Evolutionary conservation across 805 yeast species (phyloP), one percentile per base, ranked within the genome.

Genomic region (Yarrowia hollandica): DNA sequence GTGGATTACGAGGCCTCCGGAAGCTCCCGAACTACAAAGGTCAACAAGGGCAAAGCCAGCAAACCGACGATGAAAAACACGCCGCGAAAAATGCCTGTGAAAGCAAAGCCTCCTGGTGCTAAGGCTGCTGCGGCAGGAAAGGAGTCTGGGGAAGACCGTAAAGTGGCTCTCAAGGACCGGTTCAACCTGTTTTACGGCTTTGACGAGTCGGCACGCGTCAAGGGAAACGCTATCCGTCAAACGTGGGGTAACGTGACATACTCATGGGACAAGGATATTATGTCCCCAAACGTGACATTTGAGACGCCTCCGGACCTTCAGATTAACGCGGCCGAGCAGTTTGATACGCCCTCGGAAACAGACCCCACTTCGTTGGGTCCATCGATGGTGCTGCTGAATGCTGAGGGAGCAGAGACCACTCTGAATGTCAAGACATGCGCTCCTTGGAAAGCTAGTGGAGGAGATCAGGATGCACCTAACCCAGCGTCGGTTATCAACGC

Each of bases 231-330:
- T 21, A 73, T 77, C 33, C 79, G 85, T 60, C 74, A 72, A 15
- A 71, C 70, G 4, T 84, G 86, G 82, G 82, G 81, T 31, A 69
- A 69, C 1, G 69, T 73, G 23, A 62, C 81, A 34, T 82, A 82
- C 61, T 69, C 64, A 67, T 81, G 65, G 72, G 75, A 25, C 71
- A 73, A 34, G 63, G 68, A 4, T 62, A 67, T 52, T 5, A 56
- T 69, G 52, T 69, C 67, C 1, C 33, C 33, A 0, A 60, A 54
- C n/a, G 39, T 22, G 21, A 22, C 26, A n/a, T 57, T 28, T 10
- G 44, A 25, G 14, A 55, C 56, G 8, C 54, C 39, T 16, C 25
- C 60, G 5, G 39, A 59, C 28, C 28, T 48, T 16, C n/a, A 33
- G 6, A 33, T 48, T 15, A 31, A 21, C 30, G 39, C 33, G 12